These are phyloP conservation scores for Kockiozyma suomiensis DNA, from an alignment of 805 yeast genomes.

Conservation along the genomic window DNA sequence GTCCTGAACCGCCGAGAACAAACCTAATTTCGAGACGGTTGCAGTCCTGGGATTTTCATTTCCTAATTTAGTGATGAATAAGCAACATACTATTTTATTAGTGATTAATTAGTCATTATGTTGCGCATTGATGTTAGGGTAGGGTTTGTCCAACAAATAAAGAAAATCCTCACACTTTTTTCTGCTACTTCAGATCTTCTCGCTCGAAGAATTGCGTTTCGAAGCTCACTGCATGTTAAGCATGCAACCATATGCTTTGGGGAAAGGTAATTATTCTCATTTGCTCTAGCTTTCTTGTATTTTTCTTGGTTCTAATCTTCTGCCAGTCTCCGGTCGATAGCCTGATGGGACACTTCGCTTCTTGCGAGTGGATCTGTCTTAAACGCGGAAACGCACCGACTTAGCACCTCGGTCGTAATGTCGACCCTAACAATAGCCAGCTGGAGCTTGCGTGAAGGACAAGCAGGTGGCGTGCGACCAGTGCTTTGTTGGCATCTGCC, in stretches of 20 bases:
- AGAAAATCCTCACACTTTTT: background rate
- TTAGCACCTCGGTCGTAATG: conserved; percentile 26
- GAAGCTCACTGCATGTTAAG: conserved; percentile 38
- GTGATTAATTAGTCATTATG: too few species aligned
- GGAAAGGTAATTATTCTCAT: conserved; percentile 38
- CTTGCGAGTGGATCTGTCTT: conserved; percentile 4
- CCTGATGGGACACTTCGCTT: background rate
- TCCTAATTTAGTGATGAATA: too few species aligned
- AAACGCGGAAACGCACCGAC: conserved; percentile 38
- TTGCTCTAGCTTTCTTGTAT: background rate
- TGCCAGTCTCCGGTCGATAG: conserved; percentile 41
- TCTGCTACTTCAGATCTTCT: conserved; percentile 17
- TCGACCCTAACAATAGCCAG: conserved; percentile 16
- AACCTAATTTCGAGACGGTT: too few species aligned
- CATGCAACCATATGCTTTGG: conserved; percentile 39
- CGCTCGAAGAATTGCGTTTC: conserved; percentile 42
- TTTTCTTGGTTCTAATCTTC: background rate
- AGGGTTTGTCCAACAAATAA: background rate
- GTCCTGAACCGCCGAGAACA: too few species aligned
- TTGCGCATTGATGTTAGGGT: background rate
- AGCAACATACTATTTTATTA: too few species aligned
- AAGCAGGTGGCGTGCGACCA: conserved; percentile 9
- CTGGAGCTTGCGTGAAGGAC: background rate
- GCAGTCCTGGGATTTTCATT: too few species aligned
- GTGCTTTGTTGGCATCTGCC: background rate